Conservation (phyloP, 306 rosid genomes). For the Canavalia ensiformis region DNA sequence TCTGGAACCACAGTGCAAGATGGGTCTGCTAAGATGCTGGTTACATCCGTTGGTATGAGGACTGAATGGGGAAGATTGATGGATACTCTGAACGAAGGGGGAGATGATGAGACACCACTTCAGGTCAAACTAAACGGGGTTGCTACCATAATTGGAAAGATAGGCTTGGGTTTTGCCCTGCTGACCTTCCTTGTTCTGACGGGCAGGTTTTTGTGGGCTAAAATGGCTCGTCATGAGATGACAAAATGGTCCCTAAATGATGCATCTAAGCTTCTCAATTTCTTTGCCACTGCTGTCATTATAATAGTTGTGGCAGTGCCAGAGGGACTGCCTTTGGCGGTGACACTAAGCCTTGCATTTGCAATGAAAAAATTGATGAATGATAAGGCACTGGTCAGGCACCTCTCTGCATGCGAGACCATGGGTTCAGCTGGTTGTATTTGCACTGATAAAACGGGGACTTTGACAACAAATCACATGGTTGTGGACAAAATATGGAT, state of each 20-base stretch:
- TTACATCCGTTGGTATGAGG: slow-evolving; percentile 85
- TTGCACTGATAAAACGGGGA: slow-evolving; percentile 94
- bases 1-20: slow-evolving; percentile 87
- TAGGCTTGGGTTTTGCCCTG: slow-evolving; percentile 80
- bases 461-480: slow-evolving; percentile 94
- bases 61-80: slow-evolving; percentile 99
- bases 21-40: slow-evolving; percentile 89
- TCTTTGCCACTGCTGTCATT: slow-evolving; percentile 85
- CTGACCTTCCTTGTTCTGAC: slow-evolving; percentile 79
- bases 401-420: slow-evolving; percentile 92
- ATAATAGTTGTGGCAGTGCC: slow-evolving; percentile 96
- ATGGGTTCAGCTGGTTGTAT: slow-evolving; percentile 91
- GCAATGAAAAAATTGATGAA: slow-evolving; percentile 91
- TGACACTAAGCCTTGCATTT: slow-evolving; percentile 92
- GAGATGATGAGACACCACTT: slow-evolving; percentile 91
- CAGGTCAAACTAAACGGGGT: slow-evolving; percentile 96
- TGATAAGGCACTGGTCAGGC: slow-evolving; percentile 90
- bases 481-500: slow-evolving; percentile 82
- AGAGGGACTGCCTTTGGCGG: slow-evolving; percentile 90
- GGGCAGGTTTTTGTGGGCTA: slow-evolving; percentile 64
- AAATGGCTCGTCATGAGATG: slow-evolving; percentile 55
- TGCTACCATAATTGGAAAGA: slow-evolving; percentile 90
- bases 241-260: slow-evolving; percentile 67
- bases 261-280: slow-evolving; percentile 69
- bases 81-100: slow-evolving; percentile 86